phyloP scores from a whole-genome alignment of 2,329 filamentous ascomycete genomes.

The Herpotrichia juniperi region DNA sequence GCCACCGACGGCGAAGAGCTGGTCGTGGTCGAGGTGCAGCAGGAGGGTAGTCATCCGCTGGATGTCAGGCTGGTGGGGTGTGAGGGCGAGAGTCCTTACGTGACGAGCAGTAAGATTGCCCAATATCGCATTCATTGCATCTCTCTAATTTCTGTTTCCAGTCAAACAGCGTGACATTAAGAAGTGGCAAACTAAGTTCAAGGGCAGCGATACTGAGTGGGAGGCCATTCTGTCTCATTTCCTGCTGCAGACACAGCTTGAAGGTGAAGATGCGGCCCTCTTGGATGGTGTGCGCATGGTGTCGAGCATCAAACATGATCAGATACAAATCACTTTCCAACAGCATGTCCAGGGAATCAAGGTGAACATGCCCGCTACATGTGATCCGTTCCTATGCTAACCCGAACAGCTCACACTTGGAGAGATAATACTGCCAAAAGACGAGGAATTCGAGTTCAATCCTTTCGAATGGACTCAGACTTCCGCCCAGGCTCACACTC shows the following conservation, averaged over 20 bases:
- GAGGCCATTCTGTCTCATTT: constrained; percentile 63
- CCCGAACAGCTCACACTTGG: constrained; percentile 63
- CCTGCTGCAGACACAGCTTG: constrained; percentile 54
- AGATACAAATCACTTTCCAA: constrained; percentile 67
- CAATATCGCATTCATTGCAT: constrained; percentile 17
- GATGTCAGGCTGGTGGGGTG: constrained; percentile 73
- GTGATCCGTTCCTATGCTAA: constrained; percentile 20
- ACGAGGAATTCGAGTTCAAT: constrained; percentile 65
- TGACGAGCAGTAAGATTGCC: constrained; percentile 60
- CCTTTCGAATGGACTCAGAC: constrained; percentile 73
- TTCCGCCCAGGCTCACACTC: constrained; percentile 58
- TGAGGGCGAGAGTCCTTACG: constrained; percentile 68
- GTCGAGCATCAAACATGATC: constrained; percentile 61
- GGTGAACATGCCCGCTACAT: constrained; percentile 51
- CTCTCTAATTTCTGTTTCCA: constrained; percentile 32
- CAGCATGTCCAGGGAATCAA: constrained; percentile 70
- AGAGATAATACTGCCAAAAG: constrained; percentile 62
- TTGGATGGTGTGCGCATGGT: constrained; percentile 62
- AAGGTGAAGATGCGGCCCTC: constrained; percentile 53
- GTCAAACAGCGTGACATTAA: constrained; percentile 41
- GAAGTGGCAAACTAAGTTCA: constrained; percentile 39
- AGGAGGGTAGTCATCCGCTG: constrained; percentile 59
- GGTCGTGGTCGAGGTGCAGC: constrained; percentile 66
- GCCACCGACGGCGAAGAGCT: constrained; percentile 59
- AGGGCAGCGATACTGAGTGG: constrained; percentile 65